Conservation (phyloP, 345 rosid genomes). For the Gossypioides kirkii region DNA sequence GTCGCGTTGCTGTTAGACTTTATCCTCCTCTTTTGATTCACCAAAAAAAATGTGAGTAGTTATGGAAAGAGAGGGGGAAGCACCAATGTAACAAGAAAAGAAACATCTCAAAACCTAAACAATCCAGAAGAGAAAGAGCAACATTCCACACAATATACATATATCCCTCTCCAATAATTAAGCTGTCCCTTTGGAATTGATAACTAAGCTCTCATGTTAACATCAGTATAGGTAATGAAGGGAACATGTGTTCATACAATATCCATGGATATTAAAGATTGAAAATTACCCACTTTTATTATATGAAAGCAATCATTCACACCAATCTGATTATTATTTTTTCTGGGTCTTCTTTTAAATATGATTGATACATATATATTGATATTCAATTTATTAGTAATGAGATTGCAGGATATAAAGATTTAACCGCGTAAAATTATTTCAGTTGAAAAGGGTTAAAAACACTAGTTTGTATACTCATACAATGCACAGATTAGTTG, state of each 20-base stretch:
- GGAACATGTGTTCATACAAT: constrained; percentile 10
- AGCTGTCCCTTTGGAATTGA: constrained; percentile 14
- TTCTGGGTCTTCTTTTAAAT: neutral
- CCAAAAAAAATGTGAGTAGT: neutral
- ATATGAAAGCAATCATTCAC: constrained; percentile 9
- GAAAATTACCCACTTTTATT: constrained; percentile 17
- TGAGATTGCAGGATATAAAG: too few relatives aligned
- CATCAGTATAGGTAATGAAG: constrained; percentile 3
- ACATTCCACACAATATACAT: neutral
- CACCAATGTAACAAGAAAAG: neutral
- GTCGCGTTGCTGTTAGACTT: too few relatives aligned
- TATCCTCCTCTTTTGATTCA: too few relatives aligned
- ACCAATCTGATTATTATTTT: constrained; percentile 7
- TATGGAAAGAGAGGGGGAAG: neutral
- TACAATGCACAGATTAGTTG: too few relatives aligned
- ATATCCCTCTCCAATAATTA: neutral
- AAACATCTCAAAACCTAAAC: neutral
- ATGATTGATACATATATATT: too few relatives aligned
- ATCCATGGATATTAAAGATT: constrained; percentile 5
- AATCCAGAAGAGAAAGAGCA: constrained; percentile 5
- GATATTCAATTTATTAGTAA: too few relatives aligned
- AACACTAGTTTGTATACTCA: too few relatives aligned
- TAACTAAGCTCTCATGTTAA: constrained; percentile 2
- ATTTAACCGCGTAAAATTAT: too few relatives aligned
- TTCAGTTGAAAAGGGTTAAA: too few relatives aligned